Percentiles rank a stretch among this genome's conserved stretches.
Evolutionary conservation across 208 protist genomes (phyloP).

Genomic region (Endotrypanum monterogeii): DNA sequence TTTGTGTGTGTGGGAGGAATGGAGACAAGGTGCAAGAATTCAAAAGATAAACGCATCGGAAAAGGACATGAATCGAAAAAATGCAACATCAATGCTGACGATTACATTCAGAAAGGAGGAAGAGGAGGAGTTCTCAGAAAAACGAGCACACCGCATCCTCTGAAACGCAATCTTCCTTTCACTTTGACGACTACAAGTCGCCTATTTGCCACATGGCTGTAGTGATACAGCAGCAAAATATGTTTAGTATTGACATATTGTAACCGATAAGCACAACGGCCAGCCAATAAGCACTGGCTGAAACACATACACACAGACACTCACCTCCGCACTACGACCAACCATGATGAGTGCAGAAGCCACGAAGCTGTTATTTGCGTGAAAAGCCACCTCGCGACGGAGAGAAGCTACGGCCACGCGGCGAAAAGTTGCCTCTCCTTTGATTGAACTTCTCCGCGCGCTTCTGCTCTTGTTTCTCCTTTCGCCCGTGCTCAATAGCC

Average conservation of each 20-base stretch:
- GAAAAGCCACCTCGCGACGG: slow-evolving; percentile 24
- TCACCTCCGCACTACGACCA: background rate
- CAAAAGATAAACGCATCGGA: background rate
- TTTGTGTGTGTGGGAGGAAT: background rate
- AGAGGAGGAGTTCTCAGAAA: background rate
- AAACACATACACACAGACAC: background rate
- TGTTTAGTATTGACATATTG: background rate
- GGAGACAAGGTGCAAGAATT: background rate
- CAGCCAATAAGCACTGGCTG: background rate
- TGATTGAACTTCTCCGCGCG: slow-evolving; percentile 24
- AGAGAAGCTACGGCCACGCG: slow-evolving; percentile 65
- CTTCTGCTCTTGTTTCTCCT: slow-evolving; percentile 48
- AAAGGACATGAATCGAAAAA: background rate
- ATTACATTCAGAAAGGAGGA: background rate
- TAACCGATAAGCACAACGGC: background rate
- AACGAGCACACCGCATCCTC: background rate
- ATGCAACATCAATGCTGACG: background rate
- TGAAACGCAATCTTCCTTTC: background rate
- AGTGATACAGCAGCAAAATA: background rate
- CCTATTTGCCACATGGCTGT: no score
- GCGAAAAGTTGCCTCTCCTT: slow-evolving; percentile 2
- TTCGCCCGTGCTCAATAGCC: slow-evolving; percentile 32
- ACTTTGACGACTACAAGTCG: background rate
- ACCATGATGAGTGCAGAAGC: background rate
- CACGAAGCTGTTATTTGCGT: background rate